Evolutionary conservation across 345 rosid species (phyloP).

Genomic region (Melaleuca alternifolia): DNA sequence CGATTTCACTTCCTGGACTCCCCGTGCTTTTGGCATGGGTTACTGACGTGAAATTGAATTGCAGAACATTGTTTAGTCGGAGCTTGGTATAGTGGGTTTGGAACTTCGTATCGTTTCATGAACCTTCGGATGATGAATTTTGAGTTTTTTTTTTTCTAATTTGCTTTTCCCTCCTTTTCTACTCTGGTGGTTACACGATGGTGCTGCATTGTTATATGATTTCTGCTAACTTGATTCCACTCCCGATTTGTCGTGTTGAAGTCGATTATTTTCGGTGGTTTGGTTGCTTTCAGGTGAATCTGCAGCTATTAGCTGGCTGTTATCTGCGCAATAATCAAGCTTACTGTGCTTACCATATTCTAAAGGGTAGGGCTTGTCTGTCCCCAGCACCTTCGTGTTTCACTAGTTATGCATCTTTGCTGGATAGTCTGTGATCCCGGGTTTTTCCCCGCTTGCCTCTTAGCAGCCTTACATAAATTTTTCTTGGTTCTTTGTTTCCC

Average conservation of each 20-base stretch:
- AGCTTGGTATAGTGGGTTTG: background rate
- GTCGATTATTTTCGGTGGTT: background rate
- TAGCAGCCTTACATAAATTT: background rate
- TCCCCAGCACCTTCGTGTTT: background rate
- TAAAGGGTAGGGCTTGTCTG: constrained; percentile 45
- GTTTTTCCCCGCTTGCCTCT: background rate
- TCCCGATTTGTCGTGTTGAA: background rate
- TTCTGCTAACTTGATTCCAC: background rate
- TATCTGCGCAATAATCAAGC: constrained; percentile 91
- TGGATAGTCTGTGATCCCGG: background rate
- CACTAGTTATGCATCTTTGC: background rate
- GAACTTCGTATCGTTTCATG: background rate
- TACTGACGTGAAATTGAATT: background rate
- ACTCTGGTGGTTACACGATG: background rate
- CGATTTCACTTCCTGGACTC: background rate
- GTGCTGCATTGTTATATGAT: background rate
- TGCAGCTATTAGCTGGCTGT: constrained; percentile 75
- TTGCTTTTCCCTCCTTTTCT: background rate
- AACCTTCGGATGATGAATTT: background rate
- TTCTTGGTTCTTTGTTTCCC: background rate
- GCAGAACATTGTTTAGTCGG: background rate
- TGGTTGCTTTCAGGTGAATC: constrained; percentile 47
- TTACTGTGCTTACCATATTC: constrained; percentile 68
- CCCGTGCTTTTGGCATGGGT: background rate
- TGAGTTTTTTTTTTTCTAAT: background rate